Percentiles rank a stretch among this genome's conserved stretches.
Conservation (phyloP, 225 moss, liverwort and hornwort species). For the Sphagnum tenellum region DNA sequence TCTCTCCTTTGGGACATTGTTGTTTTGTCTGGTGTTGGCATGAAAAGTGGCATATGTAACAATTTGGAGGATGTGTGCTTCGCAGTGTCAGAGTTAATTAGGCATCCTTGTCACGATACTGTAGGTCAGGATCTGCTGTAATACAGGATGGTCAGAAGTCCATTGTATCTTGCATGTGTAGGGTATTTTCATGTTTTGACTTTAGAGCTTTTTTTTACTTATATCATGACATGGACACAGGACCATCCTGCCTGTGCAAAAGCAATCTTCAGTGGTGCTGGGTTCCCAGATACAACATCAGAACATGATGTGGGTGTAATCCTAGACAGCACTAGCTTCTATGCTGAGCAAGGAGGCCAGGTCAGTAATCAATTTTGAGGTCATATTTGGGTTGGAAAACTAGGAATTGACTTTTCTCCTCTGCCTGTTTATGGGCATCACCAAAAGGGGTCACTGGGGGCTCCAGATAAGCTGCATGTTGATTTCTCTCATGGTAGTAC, state of each 20-base stretch:
- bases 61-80: too few relatives aligned
- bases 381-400: too few relatives aligned
- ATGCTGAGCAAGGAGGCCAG: constrained; percentile 65
- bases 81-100: too few relatives aligned
- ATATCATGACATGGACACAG: constrained; percentile 7
- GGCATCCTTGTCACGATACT: too few relatives aligned
- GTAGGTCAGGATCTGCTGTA: too few relatives aligned
- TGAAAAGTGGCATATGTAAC: too few relatives aligned
- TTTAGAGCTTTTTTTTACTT: too few relatives aligned
- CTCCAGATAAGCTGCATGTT: constrained; percentile 55
- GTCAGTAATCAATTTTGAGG: constrained; percentile 5
- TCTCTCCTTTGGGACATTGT: neutral
- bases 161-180: too few relatives aligned
- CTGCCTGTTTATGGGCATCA: constrained; percentile 48
- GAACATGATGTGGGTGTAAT: constrained; percentile 50
- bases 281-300: constrained; percentile 39
- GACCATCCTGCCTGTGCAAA: constrained; percentile 31
- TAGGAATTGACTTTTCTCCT: too few relatives aligned
- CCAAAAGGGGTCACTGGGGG: constrained; percentile 57
- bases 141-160: too few relatives aligned
- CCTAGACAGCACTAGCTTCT: constrained; percentile 48
- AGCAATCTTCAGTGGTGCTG: constrained; percentile 41
- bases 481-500: constrained; percentile 53
- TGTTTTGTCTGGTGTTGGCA: too few relatives aligned
- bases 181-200: too few relatives aligned